Conservation (phyloP, 805 yeast genomes). For the Sugiyamaella americana region DNA sequence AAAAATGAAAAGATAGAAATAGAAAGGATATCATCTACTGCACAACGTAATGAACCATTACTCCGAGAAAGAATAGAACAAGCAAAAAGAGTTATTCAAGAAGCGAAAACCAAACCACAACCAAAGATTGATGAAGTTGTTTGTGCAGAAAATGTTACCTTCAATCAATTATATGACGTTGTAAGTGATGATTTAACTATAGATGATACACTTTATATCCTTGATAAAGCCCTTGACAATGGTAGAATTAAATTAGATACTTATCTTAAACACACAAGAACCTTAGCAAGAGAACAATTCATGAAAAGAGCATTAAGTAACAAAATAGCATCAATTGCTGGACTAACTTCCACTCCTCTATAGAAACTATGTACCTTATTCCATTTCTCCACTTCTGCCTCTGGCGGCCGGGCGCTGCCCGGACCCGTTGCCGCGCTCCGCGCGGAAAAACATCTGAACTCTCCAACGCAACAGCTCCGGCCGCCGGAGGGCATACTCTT, state of each 20-base stretch:
- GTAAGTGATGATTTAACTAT: constrained; percentile 63
- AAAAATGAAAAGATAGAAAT: constrained; percentile 33
- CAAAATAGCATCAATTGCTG: constrained; percentile 30
- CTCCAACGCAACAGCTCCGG: no score
- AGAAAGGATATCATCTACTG: constrained; percentile 23
- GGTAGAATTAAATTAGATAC: constrained; percentile 41
- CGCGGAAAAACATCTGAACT: no score
- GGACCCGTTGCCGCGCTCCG: no score
- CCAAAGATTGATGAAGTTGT: constrained; percentile 41
- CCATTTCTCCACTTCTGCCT: no score
- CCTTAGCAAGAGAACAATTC: constrained; percentile 61
- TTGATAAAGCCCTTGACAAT: constrained; percentile 50
- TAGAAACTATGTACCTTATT: no score
- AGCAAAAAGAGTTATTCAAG: constrained; percentile 30
- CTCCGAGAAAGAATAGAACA: constrained; percentile 28
- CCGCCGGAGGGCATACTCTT: no score
- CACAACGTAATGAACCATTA: constrained; percentile 29
- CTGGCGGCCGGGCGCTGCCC: no score
- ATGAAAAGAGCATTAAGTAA: constrained; percentile 41
- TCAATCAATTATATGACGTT: constrained; percentile 57
- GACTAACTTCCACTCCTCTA: no score
- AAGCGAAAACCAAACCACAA: constrained; percentile 30
- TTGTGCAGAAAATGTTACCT: constrained; percentile 46
- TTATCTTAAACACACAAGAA: constrained; percentile 45
- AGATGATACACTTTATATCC: constrained; percentile 57